Base-by-base conservation (phyloP, 2,329 filamentous ascomycete species). In the Hypoxylon sp. region DNA sequence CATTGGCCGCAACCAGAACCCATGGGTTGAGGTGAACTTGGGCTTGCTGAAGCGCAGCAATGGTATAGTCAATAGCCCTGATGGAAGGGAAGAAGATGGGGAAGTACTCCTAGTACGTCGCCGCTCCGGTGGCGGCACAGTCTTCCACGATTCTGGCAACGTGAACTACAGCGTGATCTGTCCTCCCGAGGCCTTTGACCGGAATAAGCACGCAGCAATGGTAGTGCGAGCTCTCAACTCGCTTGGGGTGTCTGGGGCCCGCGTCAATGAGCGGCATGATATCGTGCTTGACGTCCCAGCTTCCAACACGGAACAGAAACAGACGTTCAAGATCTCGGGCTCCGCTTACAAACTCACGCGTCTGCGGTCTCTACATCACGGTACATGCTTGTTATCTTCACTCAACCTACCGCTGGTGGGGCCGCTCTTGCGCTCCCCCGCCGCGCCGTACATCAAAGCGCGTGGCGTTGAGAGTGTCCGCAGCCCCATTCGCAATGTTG, bases 1-100 rank as follows among this genome's bases (percentile, higher is more conserved):
- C 77, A 91, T 99, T 73, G 96, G 96, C 47, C 90, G 96, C 67
- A 99, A 99, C 79, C 96, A 99, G 83, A 99, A 99, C 79, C 96
- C 96, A 59, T 99, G 95, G 96, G 86, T 93, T 8, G 96, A 99
- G 82, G 90, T 93, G 68, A 93, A 97, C 78, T 85, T 98, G 8
- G 82, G 82, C 42, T 83, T 88, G 0, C 82, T 97, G 11, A 73
- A 52, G 61, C 73, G 62, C 1, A 70, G 64, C 19, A 58, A 68
- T 6, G 60, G 69, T 14, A 56, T 47, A 42, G 19, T 29, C 35
- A 26, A 71, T 70, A 56, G 73, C 73, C 54, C 63, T 19, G 70
- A 6, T 51, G 68, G n/a, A 35, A 22, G 50, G 14, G 53, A 35
- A 66, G 13, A 55, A 73, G 57, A 73, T 8, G 73, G 72, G 8